A percentile compares a stretch with the other conserved stretches of the same genome.
phyloP scores from a whole-genome alignment of 2,329 filamentous ascomycete species.

The Claviceps digitariae region DNA sequence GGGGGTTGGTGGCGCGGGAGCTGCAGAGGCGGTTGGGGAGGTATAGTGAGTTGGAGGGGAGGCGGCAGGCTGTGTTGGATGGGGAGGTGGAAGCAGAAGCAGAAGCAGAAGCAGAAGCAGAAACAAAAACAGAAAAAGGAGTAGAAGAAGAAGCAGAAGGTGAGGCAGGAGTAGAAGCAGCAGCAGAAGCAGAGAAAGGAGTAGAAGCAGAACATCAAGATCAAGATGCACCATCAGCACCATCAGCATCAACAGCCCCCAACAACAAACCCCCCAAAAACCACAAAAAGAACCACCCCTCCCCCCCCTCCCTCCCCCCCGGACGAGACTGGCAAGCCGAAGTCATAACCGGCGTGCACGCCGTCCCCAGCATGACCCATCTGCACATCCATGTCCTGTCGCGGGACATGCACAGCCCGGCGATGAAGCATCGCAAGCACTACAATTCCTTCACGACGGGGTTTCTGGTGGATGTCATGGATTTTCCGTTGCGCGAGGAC shows the following conservation, averaged over 20 bases:
- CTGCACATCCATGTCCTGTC: constrained; percentile 82
- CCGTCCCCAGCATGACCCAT: constrained; percentile 82
- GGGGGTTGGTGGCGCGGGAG: constrained; percentile 56
- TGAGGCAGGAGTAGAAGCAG: not conserved
- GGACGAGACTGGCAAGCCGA: constrained; percentile 60
- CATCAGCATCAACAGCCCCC: too few species aligned
- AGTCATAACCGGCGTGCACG: constrained; percentile 68
- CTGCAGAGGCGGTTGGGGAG: constrained; percentile 55
- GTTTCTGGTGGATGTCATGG: constrained; percentile 67
- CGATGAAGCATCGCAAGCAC: constrained; percentile 69
- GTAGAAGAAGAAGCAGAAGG: not conserved
- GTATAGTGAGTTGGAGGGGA: constrained; percentile 47
- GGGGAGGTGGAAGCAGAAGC: constrained; percentile 34
- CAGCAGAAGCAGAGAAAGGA: too few species aligned
- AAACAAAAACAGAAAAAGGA: too few species aligned
- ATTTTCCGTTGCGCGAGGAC: constrained; percentile 55
- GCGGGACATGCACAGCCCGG: constrained; percentile 59
- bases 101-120: not conserved
- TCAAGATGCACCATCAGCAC: too few species aligned
- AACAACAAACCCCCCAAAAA: too few species aligned
- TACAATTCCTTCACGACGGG: constrained; percentile 83
- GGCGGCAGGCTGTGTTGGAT: constrained; percentile 53
- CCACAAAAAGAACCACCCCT: too few species aligned
- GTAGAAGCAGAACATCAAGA: too few species aligned
- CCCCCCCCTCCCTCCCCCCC: constrained; percentile 9